Evolutionary conservation across 441 rosid species (phyloP).

Genomic region (Breynia disticha): DNA sequence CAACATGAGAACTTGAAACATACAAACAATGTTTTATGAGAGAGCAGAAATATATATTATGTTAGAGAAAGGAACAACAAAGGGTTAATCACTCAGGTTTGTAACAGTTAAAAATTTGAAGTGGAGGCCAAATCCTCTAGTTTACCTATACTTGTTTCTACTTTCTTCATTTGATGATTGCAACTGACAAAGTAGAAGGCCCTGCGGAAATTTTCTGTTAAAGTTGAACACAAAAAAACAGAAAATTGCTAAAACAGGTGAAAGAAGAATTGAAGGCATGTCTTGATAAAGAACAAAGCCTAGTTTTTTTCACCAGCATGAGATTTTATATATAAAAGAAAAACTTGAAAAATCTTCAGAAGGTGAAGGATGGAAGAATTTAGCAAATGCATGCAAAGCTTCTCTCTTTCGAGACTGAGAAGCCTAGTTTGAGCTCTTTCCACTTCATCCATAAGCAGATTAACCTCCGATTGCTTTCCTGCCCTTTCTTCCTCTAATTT

Average conservation of each 20-base stretch:
- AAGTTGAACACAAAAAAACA: slow-evolving; percentile 9
- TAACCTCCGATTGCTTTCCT: slow-evolving; percentile 90
- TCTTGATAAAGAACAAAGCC: too few species aligned
- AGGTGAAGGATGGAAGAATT: slow-evolving; percentile 10
- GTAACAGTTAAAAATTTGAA: too few species aligned
- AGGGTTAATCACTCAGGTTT: background rate
- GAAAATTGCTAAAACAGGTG: background rate
- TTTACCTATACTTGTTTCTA: slow-evolving; percentile 63
- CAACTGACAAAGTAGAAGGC: slow-evolving; percentile 72
- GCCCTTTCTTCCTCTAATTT: slow-evolving; percentile 87
- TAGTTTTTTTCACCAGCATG: too few species aligned
- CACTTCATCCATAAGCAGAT: slow-evolving; percentile 96
- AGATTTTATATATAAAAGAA: too few species aligned
- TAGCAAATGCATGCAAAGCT: slow-evolving; percentile 37
- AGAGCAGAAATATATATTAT: slow-evolving; percentile 3
- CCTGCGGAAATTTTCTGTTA: slow-evolving; percentile 40
- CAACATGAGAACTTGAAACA: slow-evolving; percentile 14
- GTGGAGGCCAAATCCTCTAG: background rate
- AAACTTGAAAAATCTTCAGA: background rate
- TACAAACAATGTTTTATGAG: slow-evolving; percentile 9
- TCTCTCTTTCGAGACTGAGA: slow-evolving; percentile 93
- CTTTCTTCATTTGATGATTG: slow-evolving; percentile 83
- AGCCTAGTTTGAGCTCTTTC: slow-evolving; percentile 99
- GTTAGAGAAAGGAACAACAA: background rate
- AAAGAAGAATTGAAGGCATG: slow-evolving; percentile 1